Conservation (phyloP, 768 basidiomycete species). For the Calocybe indica region DNA sequence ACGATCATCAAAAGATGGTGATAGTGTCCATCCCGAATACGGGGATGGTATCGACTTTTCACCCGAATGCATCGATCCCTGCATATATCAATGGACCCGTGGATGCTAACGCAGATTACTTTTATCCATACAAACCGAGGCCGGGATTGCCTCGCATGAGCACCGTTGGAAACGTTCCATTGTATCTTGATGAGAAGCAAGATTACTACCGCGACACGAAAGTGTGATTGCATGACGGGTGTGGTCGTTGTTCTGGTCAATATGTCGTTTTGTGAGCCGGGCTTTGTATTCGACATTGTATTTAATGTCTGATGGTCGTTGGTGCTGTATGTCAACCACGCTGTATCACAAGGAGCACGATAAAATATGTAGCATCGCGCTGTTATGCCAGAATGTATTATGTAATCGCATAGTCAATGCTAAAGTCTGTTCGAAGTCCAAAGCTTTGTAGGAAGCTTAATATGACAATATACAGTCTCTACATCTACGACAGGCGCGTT, state of each 20-base stretch:
- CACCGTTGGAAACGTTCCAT: conserved; percentile 32
- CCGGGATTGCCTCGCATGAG: conserved; percentile 22
- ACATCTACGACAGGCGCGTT: conserved; percentile 85
- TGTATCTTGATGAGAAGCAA: conserved; percentile 33
- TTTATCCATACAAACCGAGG: conserved; percentile 19
- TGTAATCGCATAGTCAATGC: conserved; percentile 1
- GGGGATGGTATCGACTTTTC: conserved; percentile 27
- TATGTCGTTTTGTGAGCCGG: no score
- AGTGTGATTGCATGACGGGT: no score
- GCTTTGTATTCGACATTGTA: no score
- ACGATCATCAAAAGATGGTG: conserved; percentile 24
- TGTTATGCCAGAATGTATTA: conserved; percentile 9
- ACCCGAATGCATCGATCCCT: conserved; percentile 36
- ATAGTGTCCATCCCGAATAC: conserved; percentile 29
- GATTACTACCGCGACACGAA: conserved; percentile 1
- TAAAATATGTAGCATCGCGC: background rate
- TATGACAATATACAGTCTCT: conserved; percentile 90
- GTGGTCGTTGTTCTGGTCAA: no score
- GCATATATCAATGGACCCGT: conserved; percentile 34
- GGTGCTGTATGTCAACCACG: no score
- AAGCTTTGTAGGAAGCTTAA: background rate
- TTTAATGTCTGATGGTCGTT: no score
- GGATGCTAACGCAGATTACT: conserved; percentile 25
- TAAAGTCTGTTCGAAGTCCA: no score
- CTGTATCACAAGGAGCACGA: background rate